Evolutionary conservation across 2,329 filamentous ascomycete species (phyloP).

Genomic region (Neoscytalidium dimidiatum): DNA sequence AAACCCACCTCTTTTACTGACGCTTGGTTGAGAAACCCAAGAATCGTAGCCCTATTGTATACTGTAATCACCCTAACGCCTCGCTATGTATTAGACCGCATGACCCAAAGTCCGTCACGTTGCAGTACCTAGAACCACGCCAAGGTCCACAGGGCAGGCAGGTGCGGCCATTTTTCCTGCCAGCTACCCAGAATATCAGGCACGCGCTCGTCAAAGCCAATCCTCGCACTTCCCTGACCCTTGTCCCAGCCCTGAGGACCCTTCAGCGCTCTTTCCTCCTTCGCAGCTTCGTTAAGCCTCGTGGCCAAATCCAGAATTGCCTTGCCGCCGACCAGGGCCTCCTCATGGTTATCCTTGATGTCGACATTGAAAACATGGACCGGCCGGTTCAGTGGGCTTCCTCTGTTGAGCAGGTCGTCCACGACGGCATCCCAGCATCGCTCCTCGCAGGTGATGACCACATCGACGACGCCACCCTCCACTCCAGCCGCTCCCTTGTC

Average conservation of each 20-base stretch:
- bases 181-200: constrained; percentile 88
- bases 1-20: too few relatives aligned
- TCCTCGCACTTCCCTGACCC: constrained; percentile 58
- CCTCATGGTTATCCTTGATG: constrained; percentile 97
- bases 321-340: constrained; percentile 84
- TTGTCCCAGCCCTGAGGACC: constrained; percentile 69
- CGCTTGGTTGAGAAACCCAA: too few relatives aligned
- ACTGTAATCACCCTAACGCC: constrained; percentile 8
- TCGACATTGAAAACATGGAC: constrained; percentile 99
- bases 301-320: constrained; percentile 92
- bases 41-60: too few relatives aligned
- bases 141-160: constrained; percentile 91
- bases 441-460: constrained; percentile 97
- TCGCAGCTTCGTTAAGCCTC: constrained; percentile 77
- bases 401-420: constrained; percentile 85
- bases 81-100: background rate
- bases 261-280: constrained; percentile 69
- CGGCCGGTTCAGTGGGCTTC: constrained; percentile 82
- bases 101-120: background rate
- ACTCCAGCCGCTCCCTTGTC: constrained; percentile 78
- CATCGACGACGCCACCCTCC: constrained; percentile 86
- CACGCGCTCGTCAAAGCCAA: constrained; percentile 87
- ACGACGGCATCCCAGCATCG: constrained; percentile 97
- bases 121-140: constrained; percentile 77
- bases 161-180: constrained; percentile 91